Percentiles rank a stretch among this genome's conserved stretches.
Conservation (phyloP, 352 stramenopile genomes). For the Globisporangium radiosum region DNA sequence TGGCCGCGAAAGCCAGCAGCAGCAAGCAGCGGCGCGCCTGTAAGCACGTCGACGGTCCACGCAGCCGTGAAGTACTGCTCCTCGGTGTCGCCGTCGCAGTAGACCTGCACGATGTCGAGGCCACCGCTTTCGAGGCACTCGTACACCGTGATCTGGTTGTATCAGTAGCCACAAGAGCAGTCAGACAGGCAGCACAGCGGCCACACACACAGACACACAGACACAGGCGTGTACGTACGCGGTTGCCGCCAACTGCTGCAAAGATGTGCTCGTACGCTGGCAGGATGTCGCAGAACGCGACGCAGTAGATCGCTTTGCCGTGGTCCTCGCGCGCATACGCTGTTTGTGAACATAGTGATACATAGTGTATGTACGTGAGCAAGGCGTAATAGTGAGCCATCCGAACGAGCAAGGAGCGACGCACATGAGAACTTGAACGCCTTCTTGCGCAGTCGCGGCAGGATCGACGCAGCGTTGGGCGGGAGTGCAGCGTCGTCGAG, state of each 20-base stretch:
- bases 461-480: constrained; percentile 14
- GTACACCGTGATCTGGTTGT: constrained; percentile 57
- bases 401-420: not conserved
- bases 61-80: constrained; percentile 76
- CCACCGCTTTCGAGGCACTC: constrained; percentile 68
- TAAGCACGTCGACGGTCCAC: constrained; percentile 74
- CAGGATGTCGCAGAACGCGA: constrained; percentile 65
- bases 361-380: not conserved
- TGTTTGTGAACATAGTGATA: constrained; percentile 8
- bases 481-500: constrained; percentile 5
- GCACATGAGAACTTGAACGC: constrained; percentile 16
- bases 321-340: constrained; percentile 71
- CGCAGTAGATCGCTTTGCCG: constrained; percentile 69
- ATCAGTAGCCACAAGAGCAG: not conserved
- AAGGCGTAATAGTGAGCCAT: not conserved
- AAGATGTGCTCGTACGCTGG: constrained; percentile 69
- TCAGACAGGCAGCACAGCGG: no score
- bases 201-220: no score
- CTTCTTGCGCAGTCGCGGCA: constrained; percentile 17
- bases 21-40: constrained; percentile 60
- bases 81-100: constrained; percentile 67
- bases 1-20: constrained; percentile 62
- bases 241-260: constrained; percentile 60
- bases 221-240: constrained; percentile 23
- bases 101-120: constrained; percentile 75